phyloP scores from a whole-genome alignment of 768 basidiomycete species.

The Naganishia friedmannii region DNA sequence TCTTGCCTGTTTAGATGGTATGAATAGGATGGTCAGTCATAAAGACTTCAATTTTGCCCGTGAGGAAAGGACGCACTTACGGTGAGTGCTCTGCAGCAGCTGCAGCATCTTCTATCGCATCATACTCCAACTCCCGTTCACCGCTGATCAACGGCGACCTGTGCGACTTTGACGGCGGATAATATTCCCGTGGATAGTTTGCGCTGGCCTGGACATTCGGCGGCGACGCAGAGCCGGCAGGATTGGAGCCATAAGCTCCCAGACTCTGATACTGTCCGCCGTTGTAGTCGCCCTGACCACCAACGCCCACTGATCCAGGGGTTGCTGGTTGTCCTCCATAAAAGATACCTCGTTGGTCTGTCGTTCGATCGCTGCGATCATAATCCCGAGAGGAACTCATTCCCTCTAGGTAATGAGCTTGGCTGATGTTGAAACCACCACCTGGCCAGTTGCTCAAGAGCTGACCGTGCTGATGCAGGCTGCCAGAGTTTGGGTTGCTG shows the following conservation, averaged over 20 bases:
- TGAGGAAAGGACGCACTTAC: background rate
- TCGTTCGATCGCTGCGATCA: slow-evolving; percentile 21
- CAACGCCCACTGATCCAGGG: slow-evolving; percentile 5
- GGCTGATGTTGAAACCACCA: slow-evolving; percentile 2
- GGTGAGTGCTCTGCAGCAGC: background rate
- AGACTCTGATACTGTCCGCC: background rate
- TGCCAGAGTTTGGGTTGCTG: slow-evolving; percentile 7
- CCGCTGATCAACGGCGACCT: slow-evolving; percentile 20
- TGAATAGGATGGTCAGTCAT: too few relatives aligned
- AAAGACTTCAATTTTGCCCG: too few relatives aligned
- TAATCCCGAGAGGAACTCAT: slow-evolving; percentile 23
- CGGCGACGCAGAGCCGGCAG: slow-evolving; percentile 9
- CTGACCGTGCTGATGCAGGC: slow-evolving; percentile 17
- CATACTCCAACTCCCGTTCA: slow-evolving; percentile 14
- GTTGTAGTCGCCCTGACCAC: slow-evolving; percentile 10
- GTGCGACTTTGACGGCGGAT: slow-evolving; percentile 1
- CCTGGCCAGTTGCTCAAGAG: slow-evolving; percentile 20
- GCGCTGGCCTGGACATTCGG: background rate
- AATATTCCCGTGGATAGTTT: slow-evolving; percentile 15
- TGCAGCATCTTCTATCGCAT: slow-evolving; percentile 7
- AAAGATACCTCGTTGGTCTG: slow-evolving; percentile 21
- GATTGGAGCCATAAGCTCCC: background rate
- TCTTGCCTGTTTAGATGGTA: too few relatives aligned
- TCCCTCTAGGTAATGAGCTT: slow-evolving; percentile 17
- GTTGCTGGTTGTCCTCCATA: slow-evolving; percentile 11